These are phyloP conservation scores for Nannizziopsis arthrosporioides DNA, from an alignment of 2,329 filamentous ascomycete genomes.

Conservation along the genomic window DNA sequence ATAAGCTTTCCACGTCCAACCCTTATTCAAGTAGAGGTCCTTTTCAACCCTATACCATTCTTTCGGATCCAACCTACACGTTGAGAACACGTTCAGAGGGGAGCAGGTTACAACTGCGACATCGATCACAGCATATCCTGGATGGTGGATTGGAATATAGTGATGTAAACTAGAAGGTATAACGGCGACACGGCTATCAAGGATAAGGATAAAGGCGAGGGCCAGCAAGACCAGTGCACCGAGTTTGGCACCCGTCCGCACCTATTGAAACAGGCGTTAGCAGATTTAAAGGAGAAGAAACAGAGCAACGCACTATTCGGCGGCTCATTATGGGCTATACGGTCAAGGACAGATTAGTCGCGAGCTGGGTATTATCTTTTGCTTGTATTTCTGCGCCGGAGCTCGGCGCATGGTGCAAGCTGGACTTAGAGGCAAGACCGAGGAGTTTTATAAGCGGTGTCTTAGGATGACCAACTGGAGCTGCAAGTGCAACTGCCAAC, in stretches of 20 bases:
- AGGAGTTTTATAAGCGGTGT: no score
- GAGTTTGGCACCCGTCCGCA: slow-evolving; percentile 63
- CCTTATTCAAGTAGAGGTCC: slow-evolving; percentile 67
- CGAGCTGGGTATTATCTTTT: slow-evolving; percentile 2
- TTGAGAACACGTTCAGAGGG: slow-evolving; percentile 59
- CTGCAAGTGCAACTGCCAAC: neutral
- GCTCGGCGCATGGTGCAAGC: slow-evolving; percentile 11
- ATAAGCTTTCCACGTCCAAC: slow-evolving; percentile 66
- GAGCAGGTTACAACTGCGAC: slow-evolving; percentile 68
- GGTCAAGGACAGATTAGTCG: neutral
- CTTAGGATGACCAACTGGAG: neutral
- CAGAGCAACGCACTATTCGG: slow-evolving; percentile 28
- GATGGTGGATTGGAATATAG: slow-evolving; percentile 74
- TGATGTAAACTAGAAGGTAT: slow-evolving; percentile 76
- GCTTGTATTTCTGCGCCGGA: neutral
- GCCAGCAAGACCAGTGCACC: slow-evolving; percentile 53
- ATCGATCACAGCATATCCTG: slow-evolving; percentile 76
- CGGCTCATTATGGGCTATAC: slow-evolving; percentile 29
- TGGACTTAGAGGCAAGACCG: neutral
- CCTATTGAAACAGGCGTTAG: slow-evolving; percentile 27
- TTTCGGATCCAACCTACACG: slow-evolving; percentile 59
- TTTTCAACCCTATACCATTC: slow-evolving; percentile 80
- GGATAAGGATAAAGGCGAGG: slow-evolving; percentile 62
- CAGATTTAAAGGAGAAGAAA: slow-evolving; percentile 2
- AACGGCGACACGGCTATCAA: slow-evolving; percentile 80